Conservation (phyloP, 768 basidiomycete genomes). For the Xanthoconium purpureum region DNA sequence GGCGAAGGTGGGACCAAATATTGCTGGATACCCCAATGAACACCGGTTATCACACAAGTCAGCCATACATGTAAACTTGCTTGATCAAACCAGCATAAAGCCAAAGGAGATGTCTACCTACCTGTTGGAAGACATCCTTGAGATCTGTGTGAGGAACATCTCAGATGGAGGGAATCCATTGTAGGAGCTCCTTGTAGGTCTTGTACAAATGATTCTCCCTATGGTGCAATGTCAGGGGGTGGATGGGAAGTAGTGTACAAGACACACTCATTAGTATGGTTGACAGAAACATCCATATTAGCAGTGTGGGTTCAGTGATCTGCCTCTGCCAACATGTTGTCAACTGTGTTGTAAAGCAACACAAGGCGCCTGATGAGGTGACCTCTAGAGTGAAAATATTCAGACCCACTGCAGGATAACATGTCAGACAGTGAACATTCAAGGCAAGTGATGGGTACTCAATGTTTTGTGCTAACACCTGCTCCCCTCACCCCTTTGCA, state of each 20-base stretch:
- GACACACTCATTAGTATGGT: not conserved
- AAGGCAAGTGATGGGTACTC: not conserved
- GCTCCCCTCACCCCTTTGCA: not conserved
- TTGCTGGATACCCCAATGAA: not conserved
- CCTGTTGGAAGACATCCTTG: not conserved
- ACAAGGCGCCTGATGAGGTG: not conserved
- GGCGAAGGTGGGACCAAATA: not conserved
- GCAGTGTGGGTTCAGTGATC: not conserved
- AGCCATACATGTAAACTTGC: not conserved
- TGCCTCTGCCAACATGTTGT: not conserved
- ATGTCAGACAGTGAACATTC: not conserved
- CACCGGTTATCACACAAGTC: not conserved
- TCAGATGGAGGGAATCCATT: too few relatives aligned
- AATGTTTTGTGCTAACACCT: not conserved
- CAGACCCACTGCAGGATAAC: not conserved
- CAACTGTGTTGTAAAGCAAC: not conserved
- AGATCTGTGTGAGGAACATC: not conserved
- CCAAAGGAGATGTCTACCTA: not conserved
- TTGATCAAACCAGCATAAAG: not conserved
- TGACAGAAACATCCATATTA: not conserved
- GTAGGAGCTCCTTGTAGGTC: not conserved
- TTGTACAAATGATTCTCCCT: not conserved
- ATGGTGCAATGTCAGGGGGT: not conserved
- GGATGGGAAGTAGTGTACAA: not conserved
- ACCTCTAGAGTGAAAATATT: not conserved